Evolutionary conservation across 1,284 basidiomycete genomes (phyloP).

Genomic region (Rhodotorula sp.): DNA sequence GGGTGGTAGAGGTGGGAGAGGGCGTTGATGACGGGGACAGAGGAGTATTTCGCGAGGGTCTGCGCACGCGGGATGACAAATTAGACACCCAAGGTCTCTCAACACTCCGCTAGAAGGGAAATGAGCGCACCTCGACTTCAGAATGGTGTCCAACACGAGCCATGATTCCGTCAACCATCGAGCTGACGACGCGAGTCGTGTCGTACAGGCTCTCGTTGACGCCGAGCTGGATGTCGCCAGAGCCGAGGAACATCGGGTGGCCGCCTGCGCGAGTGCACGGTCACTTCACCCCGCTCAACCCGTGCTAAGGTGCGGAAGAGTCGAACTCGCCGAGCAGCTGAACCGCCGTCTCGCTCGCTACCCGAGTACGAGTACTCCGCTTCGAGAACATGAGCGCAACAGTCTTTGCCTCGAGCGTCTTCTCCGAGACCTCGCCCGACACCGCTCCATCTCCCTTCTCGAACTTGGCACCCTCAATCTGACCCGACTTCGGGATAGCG

Average conservation of each 20-base stretch:
- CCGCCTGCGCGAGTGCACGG: conserved; percentile 55
- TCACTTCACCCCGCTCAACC: not conserved
- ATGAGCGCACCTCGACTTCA: conserved; percentile 75
- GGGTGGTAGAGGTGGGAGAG: conserved; percentile 95
- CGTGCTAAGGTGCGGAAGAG: not conserved
- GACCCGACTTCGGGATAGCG: conserved; percentile 25
- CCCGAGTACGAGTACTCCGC: conserved; percentile 85
- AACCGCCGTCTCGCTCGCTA: conserved; percentile 80
- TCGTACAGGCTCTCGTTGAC: conserved; percentile 89
- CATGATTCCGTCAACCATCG: conserved; percentile 97
- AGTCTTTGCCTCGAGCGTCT: conserved; percentile 62
- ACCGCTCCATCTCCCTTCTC: conserved; percentile 13
- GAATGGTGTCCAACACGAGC: conserved; percentile 88
- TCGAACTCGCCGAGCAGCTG: conserved; percentile 61
- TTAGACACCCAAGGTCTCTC: too few relatives aligned
- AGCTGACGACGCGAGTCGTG: conserved; percentile 74
- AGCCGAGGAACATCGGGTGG: conserved; percentile 86
- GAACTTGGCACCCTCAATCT: conserved; percentile 23
- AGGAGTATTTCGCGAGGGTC: conserved; percentile 83
- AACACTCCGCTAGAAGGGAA: too few relatives aligned
- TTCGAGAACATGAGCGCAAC: conserved; percentile 91
- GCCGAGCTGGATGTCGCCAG: conserved; percentile 89
- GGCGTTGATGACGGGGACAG: conserved; percentile 92
- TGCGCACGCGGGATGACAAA: conserved; percentile 49
- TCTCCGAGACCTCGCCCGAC: conserved; percentile 7